These are phyloP conservation scores for Stemphylium lycopersici DNA, from an alignment of 2,329 filamentous ascomycete genomes.

Conservation along the genomic window DNA sequence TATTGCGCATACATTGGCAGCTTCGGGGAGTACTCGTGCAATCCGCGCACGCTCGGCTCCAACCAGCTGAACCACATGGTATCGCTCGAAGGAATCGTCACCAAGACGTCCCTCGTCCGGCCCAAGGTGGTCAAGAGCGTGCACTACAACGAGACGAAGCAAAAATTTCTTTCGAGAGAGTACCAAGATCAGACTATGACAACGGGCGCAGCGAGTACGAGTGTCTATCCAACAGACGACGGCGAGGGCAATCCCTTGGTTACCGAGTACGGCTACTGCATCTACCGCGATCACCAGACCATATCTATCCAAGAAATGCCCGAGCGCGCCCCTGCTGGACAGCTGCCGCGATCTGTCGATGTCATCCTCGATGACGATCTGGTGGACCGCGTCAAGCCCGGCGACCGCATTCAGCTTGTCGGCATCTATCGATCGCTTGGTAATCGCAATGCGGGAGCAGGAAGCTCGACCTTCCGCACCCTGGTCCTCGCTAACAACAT, in stretches of 20 bases:
- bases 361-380: conserved; percentile 96
- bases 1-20: conserved; percentile 98
- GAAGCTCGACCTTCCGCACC: conserved; percentile 93
- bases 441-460: conserved; percentile 89
- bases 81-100: conserved; percentile 95
- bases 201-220: conserved; percentile 80
- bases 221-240: conserved; percentile 93
- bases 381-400: conserved; percentile 92
- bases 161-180: conserved; percentile 85
- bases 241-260: conserved; percentile 90
- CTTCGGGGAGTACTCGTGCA: conserved; percentile 94
- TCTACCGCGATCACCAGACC: conserved; percentile 94
- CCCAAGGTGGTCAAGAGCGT: conserved; percentile 99
- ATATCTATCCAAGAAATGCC: conserved; percentile 99
- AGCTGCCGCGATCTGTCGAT: conserved; percentile 92
- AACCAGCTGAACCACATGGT: conserved; percentile 95
- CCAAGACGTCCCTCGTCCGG: conserved; percentile 90
- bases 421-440: conserved; percentile 93
- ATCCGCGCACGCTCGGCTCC: conserved; percentile 89
- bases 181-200: conserved; percentile 99
- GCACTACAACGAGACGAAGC: conserved; percentile 88
- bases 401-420: conserved; percentile 95
- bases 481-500: conserved; percentile 93
- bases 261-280: conserved; percentile 95
- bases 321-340: conserved; percentile 90